Base-by-base conservation (phyloP, 108 stramenopile species). In the Schizochytrium sp. region DNA sequence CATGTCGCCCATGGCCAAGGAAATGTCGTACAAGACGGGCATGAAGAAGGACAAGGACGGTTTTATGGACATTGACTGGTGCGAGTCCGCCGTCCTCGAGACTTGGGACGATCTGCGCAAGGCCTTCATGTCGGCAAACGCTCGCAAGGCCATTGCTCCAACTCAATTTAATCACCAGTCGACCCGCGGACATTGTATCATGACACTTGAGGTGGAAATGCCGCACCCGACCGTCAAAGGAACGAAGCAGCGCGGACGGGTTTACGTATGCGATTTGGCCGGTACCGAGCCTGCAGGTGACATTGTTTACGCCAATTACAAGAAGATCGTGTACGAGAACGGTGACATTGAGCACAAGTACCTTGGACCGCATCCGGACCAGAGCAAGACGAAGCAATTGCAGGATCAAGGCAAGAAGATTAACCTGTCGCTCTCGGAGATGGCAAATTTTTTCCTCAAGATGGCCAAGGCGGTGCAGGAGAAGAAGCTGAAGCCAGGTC, bases 1-100 rank as follows among this genome's bases (percentile, higher is more conserved):
- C 41, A 91, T 94, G 93, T 93, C 92, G 8, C 94, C 94, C 41
- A 89, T 91, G 87, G 93, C 58, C 21, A 72, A 92, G 51, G 94
- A 94, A 60, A 89, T 92, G 87, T 89, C 91, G 76, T 94, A 94
- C 91, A 94, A 94, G 90, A 90, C 71, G 10, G 94, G 94, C 58
- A 94, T 94, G 94, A 72, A 90, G 43, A 94, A 94, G 89, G 94
- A 94, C 83, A 58, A 72, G 58, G 93, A 94, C 76, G 94, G 94
- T 10, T 94, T 94, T 92, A 94, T 94, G 93, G 93, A 94, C 88
- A 94, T 94, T 45, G 93, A 94, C 21, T 94, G 94, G 94, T 94
- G 94, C 92, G 28, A 90, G 83, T 87, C 60, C 44, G 87, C 89
- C 21, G 91, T 92, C 25, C 87, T 94, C n/a, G 89, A 94, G 89